phyloP scores from a whole-genome alignment of 768 basidiomycete genomes.

The Pulveroboletus frians region DNA sequence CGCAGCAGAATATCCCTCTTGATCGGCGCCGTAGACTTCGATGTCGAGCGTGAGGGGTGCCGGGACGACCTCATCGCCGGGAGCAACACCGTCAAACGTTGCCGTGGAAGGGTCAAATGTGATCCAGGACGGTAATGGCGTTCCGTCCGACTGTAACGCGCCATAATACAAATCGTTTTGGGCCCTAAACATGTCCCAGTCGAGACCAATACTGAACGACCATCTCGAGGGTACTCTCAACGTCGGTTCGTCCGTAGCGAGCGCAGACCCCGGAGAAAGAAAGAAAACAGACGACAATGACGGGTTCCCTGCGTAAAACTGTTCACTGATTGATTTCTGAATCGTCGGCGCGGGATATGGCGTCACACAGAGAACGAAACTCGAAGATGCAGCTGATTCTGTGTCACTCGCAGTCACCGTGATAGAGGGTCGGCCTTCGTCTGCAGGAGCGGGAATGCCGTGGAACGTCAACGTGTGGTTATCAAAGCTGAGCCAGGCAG shows the following conservation, averaged over 20 bases:
- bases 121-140: constrained; percentile 71
- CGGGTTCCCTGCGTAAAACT: constrained; percentile 55
- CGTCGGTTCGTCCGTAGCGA: constrained; percentile 45
- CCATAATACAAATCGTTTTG: constrained; percentile 53
- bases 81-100: constrained; percentile 78
- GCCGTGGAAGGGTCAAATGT: constrained; percentile 58
- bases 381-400: constrained; percentile 46
- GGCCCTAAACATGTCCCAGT: constrained; percentile 54
- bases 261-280: constrained; percentile 54
- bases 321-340: constrained; percentile 47
- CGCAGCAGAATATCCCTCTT: constrained; percentile 62
- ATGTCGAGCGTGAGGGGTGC: constrained; percentile 46
- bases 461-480: constrained; percentile 50
- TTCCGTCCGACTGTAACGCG: constrained; percentile 61
- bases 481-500: constrained; percentile 77
- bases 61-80: constrained; percentile 37
- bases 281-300: constrained; percentile 75
- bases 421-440: constrained; percentile 60
- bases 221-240: constrained; percentile 74
- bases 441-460: constrained; percentile 60
- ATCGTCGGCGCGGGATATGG: constrained; percentile 49
- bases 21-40: constrained; percentile 64
- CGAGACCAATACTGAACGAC: constrained; percentile 89
- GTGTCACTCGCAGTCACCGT: constrained; percentile 59
- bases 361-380: constrained; percentile 55